Percentiles rank a stretch among this genome's conserved stretches.
phyloP scores from a whole-genome alignment of 2,329 filamentous ascomycete genomes.

The Furcasterigmium sp. region DNA sequence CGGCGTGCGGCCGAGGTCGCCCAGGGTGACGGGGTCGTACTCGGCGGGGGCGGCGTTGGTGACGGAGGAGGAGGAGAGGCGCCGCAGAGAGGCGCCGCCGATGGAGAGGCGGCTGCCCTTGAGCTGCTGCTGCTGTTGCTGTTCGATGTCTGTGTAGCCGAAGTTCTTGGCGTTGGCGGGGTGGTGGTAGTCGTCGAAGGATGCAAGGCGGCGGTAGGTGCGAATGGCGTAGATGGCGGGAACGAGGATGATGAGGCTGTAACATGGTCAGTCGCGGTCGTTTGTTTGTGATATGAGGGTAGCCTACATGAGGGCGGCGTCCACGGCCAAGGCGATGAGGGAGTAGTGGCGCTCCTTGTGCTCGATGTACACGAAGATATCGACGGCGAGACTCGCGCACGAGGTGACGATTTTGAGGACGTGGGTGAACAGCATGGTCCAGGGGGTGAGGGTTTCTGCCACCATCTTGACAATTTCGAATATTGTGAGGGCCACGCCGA shows the following conservation, averaged over 20 bases:
- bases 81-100: constrained; percentile 10
- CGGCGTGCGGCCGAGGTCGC: constrained; percentile 2
- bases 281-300: not conserved
- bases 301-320: constrained; percentile 42
- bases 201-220: constrained; percentile 40
- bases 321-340: constrained; percentile 41
- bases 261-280: not conserved
- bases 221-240: constrained; percentile 40
- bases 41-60: constrained; percentile 4
- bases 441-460: constrained; percentile 47
- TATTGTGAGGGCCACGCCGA: constrained; percentile 40
- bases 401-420: constrained; percentile 44
- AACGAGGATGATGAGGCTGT: constrained; percentile 34
- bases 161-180: constrained; percentile 44
- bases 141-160: constrained; percentile 30
- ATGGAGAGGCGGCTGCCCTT: constrained; percentile 10
- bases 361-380: constrained; percentile 44
- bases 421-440: constrained; percentile 47
- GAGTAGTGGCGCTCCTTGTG: constrained; percentile 42
- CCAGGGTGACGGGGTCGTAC: constrained; percentile 1
- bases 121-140: constrained; percentile 16
- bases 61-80: constrained; percentile 8
- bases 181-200: constrained; percentile 45
- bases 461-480: constrained; percentile 41
- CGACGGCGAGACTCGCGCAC: constrained; percentile 40